Evolutionary conservation across 345 rosid species (phyloP), one percentile per base, ranked within the genome.

Genomic region (Gossypium rotundifolium): DNA sequence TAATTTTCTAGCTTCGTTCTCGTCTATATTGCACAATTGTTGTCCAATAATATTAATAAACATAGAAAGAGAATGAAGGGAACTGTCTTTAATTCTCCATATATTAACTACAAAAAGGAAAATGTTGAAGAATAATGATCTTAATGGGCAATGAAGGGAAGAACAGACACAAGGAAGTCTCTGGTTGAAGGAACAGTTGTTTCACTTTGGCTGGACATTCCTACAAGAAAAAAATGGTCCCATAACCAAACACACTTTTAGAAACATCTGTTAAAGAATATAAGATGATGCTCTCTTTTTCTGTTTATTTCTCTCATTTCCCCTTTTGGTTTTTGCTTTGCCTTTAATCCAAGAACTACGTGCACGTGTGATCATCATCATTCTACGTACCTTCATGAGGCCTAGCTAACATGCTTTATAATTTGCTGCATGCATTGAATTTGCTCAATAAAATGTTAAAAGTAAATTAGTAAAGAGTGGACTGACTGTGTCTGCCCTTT

Each of bases 301-400:
- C 27, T 40, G 23, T 54, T n/a, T 22, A 27, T 45, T 22, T 23
- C 3, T 25, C 44, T 68, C 72, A 16, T 58, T 27, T 33, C 7
- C 14, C n/a, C 42, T 25, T n/a, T 18, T 42, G 23, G 3, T 22
- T 23, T 58, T 45, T 52, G 46, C 61, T 23, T 68, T 33, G 51
- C 72, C 63, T 71, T 27, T 33, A 45, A 70, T 52, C 27, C 77
- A 81, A 73, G 71, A 68, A 77, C 65, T n/a, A 58, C 80, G 81
- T 64, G 84, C 92, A 86, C 95, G 95, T 88, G 91, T 81, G 81
- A 33, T 71, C 85, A 81, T 83, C 84, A 86, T 86, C 78, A 79
- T 85, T 76, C 69, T 83, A 68, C 54, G 74, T 79, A 68, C 85
- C 79, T 73, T 72, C 76, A 60, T 13, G 65, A 63, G 82, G 77